These are phyloP conservation scores for Vicia faba DNA, from an alignment of 306 rosid genomes.

Conservation along the genomic window DNA sequence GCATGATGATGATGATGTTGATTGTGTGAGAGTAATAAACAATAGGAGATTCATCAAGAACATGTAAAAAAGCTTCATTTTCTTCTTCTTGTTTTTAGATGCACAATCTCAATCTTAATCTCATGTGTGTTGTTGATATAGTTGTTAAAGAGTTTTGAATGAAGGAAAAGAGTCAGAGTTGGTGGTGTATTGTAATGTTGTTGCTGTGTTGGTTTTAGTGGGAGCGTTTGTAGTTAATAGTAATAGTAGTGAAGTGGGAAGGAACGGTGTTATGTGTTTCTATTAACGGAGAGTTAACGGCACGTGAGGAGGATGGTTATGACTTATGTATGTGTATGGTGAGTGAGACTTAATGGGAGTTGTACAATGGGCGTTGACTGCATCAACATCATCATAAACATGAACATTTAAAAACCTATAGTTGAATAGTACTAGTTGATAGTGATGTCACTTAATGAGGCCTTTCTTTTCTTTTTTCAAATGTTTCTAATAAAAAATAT, in stretches of 20 bases:
- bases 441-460: slow-evolving; percentile 50
- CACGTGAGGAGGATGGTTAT: slow-evolving; percentile 26
- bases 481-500: neutral
- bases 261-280: slow-evolving; percentile 5
- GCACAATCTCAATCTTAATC: slow-evolving; percentile 13
- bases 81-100: slow-evolving; percentile 8
- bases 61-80: slow-evolving; percentile 41
- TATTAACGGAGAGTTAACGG: slow-evolving; percentile 43
- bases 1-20: slow-evolving; percentile 45
- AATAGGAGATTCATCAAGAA: slow-evolving; percentile 44
- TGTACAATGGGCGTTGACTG: slow-evolving; percentile 54
- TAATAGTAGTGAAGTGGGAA: slow-evolving; percentile 45
- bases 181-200: neutral
- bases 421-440: slow-evolving; percentile 16
- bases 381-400: neutral
- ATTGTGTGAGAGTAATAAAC: slow-evolving; percentile 38
- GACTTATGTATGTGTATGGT: neutral
- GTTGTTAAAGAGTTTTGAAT: neutral
- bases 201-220: neutral
- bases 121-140: slow-evolving; percentile 4
- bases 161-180: slow-evolving; percentile 18
- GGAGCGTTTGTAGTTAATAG: slow-evolving; percentile 34
- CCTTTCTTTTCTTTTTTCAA: slow-evolving; percentile 34
- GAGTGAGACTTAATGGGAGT: slow-evolving; percentile 32
- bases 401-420: slow-evolving; percentile 17